A percentile compares a stretch with the other conserved stretches of the same genome.
These are phyloP conservation scores for Clavispora santaluciae DNA, from an alignment of 805 yeast genomes.

Conservation along the genomic window DNA sequence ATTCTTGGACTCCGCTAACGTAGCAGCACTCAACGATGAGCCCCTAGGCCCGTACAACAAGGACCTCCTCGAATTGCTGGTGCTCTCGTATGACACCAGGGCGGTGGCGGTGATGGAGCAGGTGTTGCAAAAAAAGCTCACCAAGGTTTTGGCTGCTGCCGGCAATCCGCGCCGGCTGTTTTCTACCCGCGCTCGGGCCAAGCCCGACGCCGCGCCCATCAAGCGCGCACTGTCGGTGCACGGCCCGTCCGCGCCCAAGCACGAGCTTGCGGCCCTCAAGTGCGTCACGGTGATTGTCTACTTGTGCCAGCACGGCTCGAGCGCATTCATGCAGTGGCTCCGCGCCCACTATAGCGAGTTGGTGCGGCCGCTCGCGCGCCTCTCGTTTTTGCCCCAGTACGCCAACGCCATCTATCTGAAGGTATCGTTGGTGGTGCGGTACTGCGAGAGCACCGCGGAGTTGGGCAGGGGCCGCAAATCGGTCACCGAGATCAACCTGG, in stretches of 20 bases:
- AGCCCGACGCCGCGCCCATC: neutral
- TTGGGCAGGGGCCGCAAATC: conserved; percentile 18
- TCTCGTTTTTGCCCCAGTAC: conserved; percentile 8
- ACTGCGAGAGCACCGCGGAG: conserved; percentile 26
- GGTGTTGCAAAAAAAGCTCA: conserved; percentile 39
- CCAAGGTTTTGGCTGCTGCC: conserved; percentile 5
- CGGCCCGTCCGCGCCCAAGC: neutral
- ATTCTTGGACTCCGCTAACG: conserved; percentile 1
- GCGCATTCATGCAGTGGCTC: conserved; percentile 46
- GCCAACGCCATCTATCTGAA: conserved; percentile 31
- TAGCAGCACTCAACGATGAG: conserved; percentile 48
- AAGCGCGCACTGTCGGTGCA: conserved; percentile 3
- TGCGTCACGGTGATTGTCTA: conserved; percentile 50
- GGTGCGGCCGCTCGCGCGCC: conserved; percentile 16
- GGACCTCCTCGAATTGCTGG: conserved; percentile 48
- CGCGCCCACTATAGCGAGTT: conserved; percentile 6
- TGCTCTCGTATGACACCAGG: conserved; percentile 37
- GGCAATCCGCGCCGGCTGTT: conserved; percentile 4
- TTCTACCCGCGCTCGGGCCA: neutral
- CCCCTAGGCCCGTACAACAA: conserved; percentile 53
- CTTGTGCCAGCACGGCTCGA: conserved; percentile 50
- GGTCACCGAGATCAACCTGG: conserved; percentile 6
- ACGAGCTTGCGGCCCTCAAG: conserved; percentile 31
- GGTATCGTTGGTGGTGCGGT: conserved; percentile 27
- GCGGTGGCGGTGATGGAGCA: conserved; percentile 36